Base-by-base conservation (phyloP, 306 rosid species). In the Hippophae tibetana region DNA sequence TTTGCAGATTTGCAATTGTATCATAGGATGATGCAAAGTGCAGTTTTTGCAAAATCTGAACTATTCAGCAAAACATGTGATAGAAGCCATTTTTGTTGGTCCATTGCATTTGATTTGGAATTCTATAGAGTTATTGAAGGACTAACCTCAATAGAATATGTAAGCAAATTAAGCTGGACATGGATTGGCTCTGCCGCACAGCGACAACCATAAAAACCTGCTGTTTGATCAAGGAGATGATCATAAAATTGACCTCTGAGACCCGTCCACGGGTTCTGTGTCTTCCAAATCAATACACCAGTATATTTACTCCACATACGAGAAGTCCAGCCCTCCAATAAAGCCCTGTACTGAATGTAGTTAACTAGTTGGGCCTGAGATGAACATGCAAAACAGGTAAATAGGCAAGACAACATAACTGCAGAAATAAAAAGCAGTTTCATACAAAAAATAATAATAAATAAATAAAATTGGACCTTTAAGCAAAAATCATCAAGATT, bases 251-350 rank as follows among this genome's bases (percentile, higher is more conserved):
- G 97, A 60, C 97, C 97, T 76, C 96, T 82, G 48, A 90, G 85
- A 71, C 97, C 97, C 18, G 97, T 81, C 97, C 97, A 90, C 41
- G 96, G 97, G 78, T 87, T 87, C 68, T 85, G 96, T 38, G 97
- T 85, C 82, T 90, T 90, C 97, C 96, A 87, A 73, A 90, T 87
- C 67, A 90, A 74, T 57, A 90, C 86, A 31, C 96, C 97, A 1
- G 97, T 90, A 74, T 85, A 88, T 72, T 90, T 90, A 75, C 70
- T 85, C 97, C 97, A 90, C 97, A 90, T 90, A 1, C 71, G 85
- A 49, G 89, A 83, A 58, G 83, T 83, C 94, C 90, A 90, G 52
- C 96, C 97, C 79, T 90, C 97, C 14, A 90, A 73, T 44, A 90
- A 84, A 68, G 97, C 95, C 81, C 85, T 81, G 69, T 87, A 90